Evolutionary conservation across 352 stramenopile genomes (phyloP).

Genomic region (Phytophthora nicotianae): DNA sequence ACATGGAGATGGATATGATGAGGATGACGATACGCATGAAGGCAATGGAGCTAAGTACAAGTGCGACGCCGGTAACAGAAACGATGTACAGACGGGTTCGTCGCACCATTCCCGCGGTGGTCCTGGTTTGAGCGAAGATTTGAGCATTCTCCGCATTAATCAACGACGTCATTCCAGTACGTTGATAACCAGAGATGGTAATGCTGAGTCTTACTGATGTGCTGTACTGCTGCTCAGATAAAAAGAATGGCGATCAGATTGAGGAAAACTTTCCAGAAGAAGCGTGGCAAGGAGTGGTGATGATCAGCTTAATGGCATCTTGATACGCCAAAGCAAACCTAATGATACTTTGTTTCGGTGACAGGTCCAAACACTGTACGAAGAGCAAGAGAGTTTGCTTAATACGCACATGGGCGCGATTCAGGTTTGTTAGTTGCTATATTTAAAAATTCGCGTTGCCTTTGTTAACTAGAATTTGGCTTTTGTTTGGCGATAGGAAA

Average conservation of each 20-base stretch:
- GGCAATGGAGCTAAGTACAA: slow-evolving; percentile 29
- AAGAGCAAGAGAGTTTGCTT: slow-evolving; percentile 96
- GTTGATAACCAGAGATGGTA: slow-evolving; percentile 6
- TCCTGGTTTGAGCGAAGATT: slow-evolving; percentile 53
- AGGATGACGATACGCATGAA: slow-evolving; percentile 25
- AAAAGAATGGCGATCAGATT: slow-evolving; percentile 27
- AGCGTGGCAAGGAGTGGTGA: slow-evolving; percentile 70
- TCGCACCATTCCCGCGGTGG: slow-evolving; percentile 23
- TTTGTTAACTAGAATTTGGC: not conserved
- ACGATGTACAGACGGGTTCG: slow-evolving; percentile 29
- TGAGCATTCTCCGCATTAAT: slow-evolving; percentile 61
- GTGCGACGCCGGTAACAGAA: slow-evolving; percentile 6
- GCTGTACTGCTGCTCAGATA: slow-evolving; percentile 20
- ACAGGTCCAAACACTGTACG: slow-evolving; percentile 92
- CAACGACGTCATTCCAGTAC: slow-evolving; percentile 58
- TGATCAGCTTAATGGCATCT: not conserved
- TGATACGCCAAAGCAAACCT: not conserved
- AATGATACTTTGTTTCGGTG: not conserved
- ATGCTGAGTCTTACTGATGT: not conserved
- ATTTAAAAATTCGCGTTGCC: not conserved
- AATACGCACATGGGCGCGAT: slow-evolving; percentile 97
- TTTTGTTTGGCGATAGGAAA: slow-evolving; percentile 79
- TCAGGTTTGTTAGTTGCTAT: slow-evolving; percentile 54
- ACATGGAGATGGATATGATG: slow-evolving; percentile 28
- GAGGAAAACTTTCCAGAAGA: slow-evolving; percentile 56